These are phyloP conservation scores for Saksenaea oblongispora DNA, from an alignment of 371 early-diverging fungal species.

Conservation along the genomic window DNA sequence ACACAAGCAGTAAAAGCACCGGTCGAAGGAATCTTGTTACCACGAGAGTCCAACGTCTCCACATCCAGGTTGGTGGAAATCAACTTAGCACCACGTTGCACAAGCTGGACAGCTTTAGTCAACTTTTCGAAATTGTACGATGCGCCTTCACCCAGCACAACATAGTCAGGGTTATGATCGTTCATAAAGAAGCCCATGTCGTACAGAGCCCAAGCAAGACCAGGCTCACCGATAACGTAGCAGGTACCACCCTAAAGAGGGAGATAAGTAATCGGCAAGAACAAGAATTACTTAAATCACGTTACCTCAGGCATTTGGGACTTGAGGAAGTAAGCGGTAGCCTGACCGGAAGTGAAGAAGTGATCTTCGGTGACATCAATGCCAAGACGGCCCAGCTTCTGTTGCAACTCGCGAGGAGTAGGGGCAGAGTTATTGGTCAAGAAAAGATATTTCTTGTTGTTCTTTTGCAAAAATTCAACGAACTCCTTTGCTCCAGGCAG, in stretches of 20 bases:
- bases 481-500: slow-evolving; percentile 68
- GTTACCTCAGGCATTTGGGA: slow-evolving; percentile 58
- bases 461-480: slow-evolving; percentile 58
- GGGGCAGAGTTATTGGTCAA: slow-evolving; percentile 73
- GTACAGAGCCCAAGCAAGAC: slow-evolving; percentile 66
- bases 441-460: slow-evolving; percentile 68
- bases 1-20: slow-evolving; percentile 66
- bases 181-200: slow-evolving; percentile 71
- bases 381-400: slow-evolving; percentile 62
- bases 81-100: slow-evolving; percentile 58
- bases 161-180: slow-evolving; percentile 65
- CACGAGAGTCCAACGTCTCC: slow-evolving; percentile 57
- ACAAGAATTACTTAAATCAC: not conserved
- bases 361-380: slow-evolving; percentile 61
- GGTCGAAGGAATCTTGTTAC: slow-evolving; percentile 59
- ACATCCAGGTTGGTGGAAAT: slow-evolving; percentile 72
- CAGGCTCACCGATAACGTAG: slow-evolving; percentile 70
- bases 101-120: slow-evolving; percentile 65
- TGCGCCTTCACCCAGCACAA: slow-evolving; percentile 66
- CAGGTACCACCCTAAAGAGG: slow-evolving; percentile 50
- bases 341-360: slow-evolving; percentile 68
- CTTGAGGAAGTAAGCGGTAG: slow-evolving; percentile 65
- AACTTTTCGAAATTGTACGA: slow-evolving; percentile 64
- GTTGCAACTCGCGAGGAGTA: slow-evolving; percentile 66
- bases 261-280: not conserved